A percentile compares a stretch with the other conserved stretches of the same genome.
Evolutionary conservation across 305 asterid genomes (phyloP).

Genomic region (Withania somnifera): DNA sequence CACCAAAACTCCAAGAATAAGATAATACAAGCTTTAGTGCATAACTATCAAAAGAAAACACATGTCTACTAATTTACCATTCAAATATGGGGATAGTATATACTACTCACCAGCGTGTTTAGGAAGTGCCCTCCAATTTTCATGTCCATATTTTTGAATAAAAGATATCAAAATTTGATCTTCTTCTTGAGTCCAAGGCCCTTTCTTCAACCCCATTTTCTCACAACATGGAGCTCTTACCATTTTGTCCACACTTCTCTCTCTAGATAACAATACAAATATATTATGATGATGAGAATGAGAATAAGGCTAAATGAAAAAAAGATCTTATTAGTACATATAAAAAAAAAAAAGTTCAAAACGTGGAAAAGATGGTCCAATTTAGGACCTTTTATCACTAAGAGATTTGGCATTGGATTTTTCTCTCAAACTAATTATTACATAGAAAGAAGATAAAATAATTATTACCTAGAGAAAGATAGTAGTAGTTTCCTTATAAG

Average conservation of each 20-base stretch:
- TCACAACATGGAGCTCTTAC: conserved; percentile 35
- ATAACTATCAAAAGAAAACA: too few relatives aligned
- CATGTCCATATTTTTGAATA: conserved; percentile 23
- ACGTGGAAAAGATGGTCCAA: neutral
- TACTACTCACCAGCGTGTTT: conserved; percentile 22
- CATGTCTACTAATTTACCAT: neutral
- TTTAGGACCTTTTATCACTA: neutral
- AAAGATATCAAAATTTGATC: conserved; percentile 23
- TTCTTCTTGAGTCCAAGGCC: conserved; percentile 34
- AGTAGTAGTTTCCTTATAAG: neutral
- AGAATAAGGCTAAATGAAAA: too few relatives aligned
- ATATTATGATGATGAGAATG: neutral
- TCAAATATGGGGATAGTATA: neutral
- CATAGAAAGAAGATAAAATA: neutral
- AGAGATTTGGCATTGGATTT: conserved; percentile 3
- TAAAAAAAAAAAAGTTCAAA: neutral
- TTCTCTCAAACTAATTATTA: neutral
- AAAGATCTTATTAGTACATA: neutral
- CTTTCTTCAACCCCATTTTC: conserved; percentile 31
- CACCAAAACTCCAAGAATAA: too few relatives aligned
- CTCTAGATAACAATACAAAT: neutral
- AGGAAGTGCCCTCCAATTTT: conserved; percentile 37
- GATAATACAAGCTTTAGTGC: too few relatives aligned
- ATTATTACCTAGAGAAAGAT: neutral
- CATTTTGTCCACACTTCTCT: conserved; percentile 2